Conservation (phyloP, 768 basidiomycete species). For the Trametes coccinea region DNA sequence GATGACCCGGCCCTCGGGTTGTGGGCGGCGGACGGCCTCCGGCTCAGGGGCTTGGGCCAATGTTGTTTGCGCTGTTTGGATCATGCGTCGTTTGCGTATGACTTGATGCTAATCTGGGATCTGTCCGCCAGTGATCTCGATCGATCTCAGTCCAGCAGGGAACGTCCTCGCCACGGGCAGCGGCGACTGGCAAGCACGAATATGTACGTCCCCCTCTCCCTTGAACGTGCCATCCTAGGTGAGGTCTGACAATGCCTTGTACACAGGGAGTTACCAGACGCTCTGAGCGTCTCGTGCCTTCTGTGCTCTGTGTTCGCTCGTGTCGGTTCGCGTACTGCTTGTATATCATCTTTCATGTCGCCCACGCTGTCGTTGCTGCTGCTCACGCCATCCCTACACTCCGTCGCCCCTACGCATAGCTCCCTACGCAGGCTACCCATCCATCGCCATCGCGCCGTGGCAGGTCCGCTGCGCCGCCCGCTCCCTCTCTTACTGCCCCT, state of each 20-base stretch:
- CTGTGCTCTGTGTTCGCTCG: background rate
- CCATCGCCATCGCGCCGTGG: background rate
- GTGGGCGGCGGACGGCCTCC: too few relatives aligned
- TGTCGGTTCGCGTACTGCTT: background rate
- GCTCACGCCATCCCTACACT: background rate
- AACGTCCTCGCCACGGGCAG: slow-evolving; percentile 67
- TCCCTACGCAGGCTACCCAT: background rate
- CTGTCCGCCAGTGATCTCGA: slow-evolving; percentile 57
- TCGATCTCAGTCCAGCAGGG: slow-evolving; percentile 64
- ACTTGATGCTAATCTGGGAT: slow-evolving; percentile 8
- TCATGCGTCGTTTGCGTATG: background rate
- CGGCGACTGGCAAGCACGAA: slow-evolving; percentile 71
- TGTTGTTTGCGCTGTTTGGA: background rate
- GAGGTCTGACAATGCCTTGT: background rate
- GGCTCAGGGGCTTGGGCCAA: background rate
- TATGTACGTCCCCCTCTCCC: slow-evolving; percentile 48
- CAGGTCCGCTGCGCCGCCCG: background rate
- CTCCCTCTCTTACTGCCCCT: background rate
- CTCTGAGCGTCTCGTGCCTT: background rate
- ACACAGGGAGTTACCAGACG: slow-evolving; percentile 15
- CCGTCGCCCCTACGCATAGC: background rate
- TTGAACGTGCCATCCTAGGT: background rate
- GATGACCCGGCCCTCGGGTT: too few relatives aligned
- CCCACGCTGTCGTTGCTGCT: slow-evolving; percentile 14
- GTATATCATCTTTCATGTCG: background rate